Evolutionary conservation across 164 flowering plant genomes (phyloP).

Genomic region (Malania oleifera): DNA sequence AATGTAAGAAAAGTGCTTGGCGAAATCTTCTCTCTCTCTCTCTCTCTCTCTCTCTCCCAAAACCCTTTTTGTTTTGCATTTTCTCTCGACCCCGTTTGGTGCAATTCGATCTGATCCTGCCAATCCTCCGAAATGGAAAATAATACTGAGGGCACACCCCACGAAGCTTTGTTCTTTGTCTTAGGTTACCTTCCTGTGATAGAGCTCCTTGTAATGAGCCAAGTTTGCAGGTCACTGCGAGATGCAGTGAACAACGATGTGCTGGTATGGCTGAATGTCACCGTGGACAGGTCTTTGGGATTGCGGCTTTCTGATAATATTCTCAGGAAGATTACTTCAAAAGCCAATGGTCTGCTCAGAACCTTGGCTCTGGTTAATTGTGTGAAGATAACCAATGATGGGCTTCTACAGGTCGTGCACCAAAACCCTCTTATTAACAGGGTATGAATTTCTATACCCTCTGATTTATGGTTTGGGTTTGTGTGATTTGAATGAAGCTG

Average conservation of each 20-base stretch:
- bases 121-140: slow-evolving; percentile 10
- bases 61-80: no score
- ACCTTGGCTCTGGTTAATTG: slow-evolving; percentile 50
- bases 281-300: slow-evolving; percentile 46
- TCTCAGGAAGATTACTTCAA: slow-evolving; percentile 45
- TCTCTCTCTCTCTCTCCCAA: no score
- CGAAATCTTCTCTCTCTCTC: no score
- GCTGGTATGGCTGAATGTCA: slow-evolving; percentile 53
- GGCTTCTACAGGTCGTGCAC: slow-evolving; percentile 39
- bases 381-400: slow-evolving; percentile 54
- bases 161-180: slow-evolving; percentile 56
- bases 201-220: slow-evolving; percentile 51
- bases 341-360: slow-evolving; percentile 49
- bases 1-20: no score
- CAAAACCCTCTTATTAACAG: slow-evolving; percentile 55
- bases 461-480: no score
- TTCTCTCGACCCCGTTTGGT: no score
- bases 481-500: no score
- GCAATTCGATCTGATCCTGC: no score
- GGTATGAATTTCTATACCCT: slow-evolving; percentile 37
- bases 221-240: slow-evolving; percentile 49
- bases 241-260: slow-evolving; percentile 51
- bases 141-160: slow-evolving; percentile 25
- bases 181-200: slow-evolving; percentile 49
- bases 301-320: slow-evolving; percentile 35